Conservation (phyloP, 2,329 filamentous ascomycete genomes). For the Lojkania enalia region DNA sequence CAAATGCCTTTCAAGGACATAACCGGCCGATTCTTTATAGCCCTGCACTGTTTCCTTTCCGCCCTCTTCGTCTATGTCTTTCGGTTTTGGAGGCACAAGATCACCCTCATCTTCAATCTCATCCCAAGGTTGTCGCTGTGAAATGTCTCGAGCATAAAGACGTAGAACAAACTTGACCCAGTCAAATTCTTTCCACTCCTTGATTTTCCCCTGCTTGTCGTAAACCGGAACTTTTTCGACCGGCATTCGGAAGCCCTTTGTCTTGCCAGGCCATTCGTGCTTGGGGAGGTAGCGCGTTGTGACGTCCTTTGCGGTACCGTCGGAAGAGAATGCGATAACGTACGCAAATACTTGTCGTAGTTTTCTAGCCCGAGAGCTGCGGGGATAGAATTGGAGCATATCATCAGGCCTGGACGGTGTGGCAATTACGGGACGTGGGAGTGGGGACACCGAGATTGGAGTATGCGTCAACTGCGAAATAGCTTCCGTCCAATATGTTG, state of each 20-base stretch:
- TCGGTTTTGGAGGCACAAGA: slow-evolving; percentile 69
- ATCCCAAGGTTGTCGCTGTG: slow-evolving; percentile 69
- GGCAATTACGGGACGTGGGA: slow-evolving; percentile 53
- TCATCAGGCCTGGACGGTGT: slow-evolving; percentile 71
- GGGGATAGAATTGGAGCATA: slow-evolving; percentile 71
- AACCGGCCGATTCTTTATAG: slow-evolving; percentile 84
- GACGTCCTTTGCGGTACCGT: slow-evolving; percentile 92
- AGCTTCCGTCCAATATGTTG: slow-evolving; percentile 92
- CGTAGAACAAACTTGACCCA: slow-evolving; percentile 86
- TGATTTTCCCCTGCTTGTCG: slow-evolving; percentile 75
- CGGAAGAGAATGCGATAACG: slow-evolving; percentile 76
- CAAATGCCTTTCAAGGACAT: slow-evolving; percentile 81
- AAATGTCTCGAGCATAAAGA: slow-evolving; percentile 63
- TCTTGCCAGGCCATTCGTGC: slow-evolving; percentile 81
- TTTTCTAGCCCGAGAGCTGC: slow-evolving; percentile 80
- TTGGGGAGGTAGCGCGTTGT: slow-evolving; percentile 87
- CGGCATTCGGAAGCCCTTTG: slow-evolving; percentile 80
- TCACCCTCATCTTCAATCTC: slow-evolving; percentile 78
- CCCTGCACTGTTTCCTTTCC: slow-evolving; percentile 78
- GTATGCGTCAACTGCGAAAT: slow-evolving; percentile 79
- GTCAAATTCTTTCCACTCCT: slow-evolving; percentile 75
- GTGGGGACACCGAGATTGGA: slow-evolving; percentile 76
- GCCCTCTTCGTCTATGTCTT: slow-evolving; percentile 73
- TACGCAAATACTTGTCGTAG: slow-evolving; percentile 90
- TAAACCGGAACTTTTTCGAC: slow-evolving; percentile 80